A percentile compares a stretch with the other conserved stretches of the same genome.
phyloP scores from a whole-genome alignment of 2,329 filamentous ascomycete genomes.

The Colletotrichum sp. region DNA sequence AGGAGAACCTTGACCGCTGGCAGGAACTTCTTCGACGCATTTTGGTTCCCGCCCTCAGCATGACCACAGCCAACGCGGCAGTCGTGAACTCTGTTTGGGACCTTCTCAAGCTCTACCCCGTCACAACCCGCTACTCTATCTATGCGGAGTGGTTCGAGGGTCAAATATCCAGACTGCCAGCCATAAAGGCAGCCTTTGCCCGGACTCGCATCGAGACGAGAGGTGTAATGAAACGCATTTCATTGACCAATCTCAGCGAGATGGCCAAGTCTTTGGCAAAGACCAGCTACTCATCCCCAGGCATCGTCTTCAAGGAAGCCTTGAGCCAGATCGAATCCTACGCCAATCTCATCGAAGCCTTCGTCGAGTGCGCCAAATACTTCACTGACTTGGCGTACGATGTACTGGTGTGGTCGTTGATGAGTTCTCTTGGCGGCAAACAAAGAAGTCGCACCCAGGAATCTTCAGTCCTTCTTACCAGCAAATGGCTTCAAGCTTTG shows the following conservation, averaged over 20 bases:
- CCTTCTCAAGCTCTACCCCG: constrained; percentile 79
- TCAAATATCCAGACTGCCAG: constrained; percentile 74
- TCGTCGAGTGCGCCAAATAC: constrained; percentile 93
- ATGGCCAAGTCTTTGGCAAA: constrained; percentile 92
- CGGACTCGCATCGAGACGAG: constrained; percentile 79
- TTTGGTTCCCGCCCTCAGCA: constrained; percentile 85
- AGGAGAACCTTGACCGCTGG: constrained; percentile 78
- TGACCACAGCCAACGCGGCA: constrained; percentile 83
- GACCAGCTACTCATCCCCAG: constrained; percentile 88
- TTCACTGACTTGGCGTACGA: constrained; percentile 94
- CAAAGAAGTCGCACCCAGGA: constrained; percentile 67
- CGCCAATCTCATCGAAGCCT: constrained; percentile 90
- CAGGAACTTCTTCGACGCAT: constrained; percentile 81
- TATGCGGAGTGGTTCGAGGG: constrained; percentile 94
- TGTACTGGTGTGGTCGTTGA: constrained; percentile 88
- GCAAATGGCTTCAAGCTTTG: constrained; percentile 88
- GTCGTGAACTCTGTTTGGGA: constrained; percentile 87
- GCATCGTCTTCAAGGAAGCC: constrained; percentile 87
- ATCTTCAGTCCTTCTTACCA: constrained; percentile 73
- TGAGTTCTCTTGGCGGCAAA: constrained; percentile 71
- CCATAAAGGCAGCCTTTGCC: constrained; percentile 80
- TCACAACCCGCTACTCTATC: constrained; percentile 79
- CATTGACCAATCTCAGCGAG: constrained; percentile 81
- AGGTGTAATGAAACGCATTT: constrained; percentile 86
- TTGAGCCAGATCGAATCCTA: constrained; percentile 93